Conservation (phyloP, 1,284 basidiomycete species). For the Puccinia polysora region DNA sequence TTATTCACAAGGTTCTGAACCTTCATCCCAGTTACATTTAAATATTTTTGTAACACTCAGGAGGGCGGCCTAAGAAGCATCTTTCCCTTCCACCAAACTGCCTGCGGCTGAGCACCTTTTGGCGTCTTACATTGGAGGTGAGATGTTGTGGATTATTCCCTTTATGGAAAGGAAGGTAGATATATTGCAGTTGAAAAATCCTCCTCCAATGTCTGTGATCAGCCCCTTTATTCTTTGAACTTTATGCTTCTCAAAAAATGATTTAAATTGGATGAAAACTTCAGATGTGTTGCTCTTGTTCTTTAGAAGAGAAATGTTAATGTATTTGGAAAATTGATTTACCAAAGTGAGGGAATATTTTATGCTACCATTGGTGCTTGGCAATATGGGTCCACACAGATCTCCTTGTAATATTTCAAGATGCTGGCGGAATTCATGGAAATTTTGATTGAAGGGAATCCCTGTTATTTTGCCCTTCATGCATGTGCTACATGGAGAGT, state of each 20-base stretch:
- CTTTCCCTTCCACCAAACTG: too few species aligned
- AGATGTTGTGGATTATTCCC: conserved; percentile 44
- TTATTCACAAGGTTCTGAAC: too few species aligned
- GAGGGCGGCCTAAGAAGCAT: too few species aligned
- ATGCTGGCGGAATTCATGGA: not conserved
- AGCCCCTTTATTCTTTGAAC: not conserved
- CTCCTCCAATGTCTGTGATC: not conserved
- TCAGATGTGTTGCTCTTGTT: not conserved
- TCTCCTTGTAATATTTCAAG: not conserved
- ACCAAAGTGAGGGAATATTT: not conserved
- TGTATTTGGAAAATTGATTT: not conserved
- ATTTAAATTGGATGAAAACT: not conserved
- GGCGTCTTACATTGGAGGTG: too few species aligned
- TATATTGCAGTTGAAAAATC: not conserved
- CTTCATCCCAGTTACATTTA: too few species aligned
- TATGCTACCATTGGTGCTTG: not conserved
- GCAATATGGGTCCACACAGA: not conserved
- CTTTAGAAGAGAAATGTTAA: not conserved
- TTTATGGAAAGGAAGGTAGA: not conserved
- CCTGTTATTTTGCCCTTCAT: not conserved
- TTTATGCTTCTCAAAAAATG: not conserved
- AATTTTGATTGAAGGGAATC: not conserved
- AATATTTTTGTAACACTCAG: too few species aligned
- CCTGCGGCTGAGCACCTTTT: too few species aligned
- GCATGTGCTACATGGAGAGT: too few species aligned